Conservation (phyloP, 2,329 filamentous ascomycete species). For the Hirsutella minnesotensis region DNA sequence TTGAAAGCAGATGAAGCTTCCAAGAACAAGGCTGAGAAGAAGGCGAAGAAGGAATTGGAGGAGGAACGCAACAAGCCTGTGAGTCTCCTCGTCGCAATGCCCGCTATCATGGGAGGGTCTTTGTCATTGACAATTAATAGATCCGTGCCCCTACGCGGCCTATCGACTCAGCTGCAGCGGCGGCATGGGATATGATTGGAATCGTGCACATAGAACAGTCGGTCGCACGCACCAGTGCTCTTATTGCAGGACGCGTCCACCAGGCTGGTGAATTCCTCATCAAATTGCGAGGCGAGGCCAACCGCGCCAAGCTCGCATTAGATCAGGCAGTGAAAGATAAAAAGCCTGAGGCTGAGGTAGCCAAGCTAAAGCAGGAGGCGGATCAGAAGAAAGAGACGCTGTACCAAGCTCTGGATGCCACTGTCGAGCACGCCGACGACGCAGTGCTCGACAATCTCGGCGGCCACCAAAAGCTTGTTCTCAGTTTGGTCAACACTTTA, state of each 20-base stretch:
- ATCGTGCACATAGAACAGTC: constrained; percentile 34
- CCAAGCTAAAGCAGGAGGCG: constrained; percentile 27
- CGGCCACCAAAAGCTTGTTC: constrained; percentile 43
- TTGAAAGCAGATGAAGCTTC: constrained; percentile 32
- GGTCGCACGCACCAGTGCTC: constrained; percentile 22
- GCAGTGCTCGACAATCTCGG: constrained; percentile 46
- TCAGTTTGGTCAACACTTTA: constrained; percentile 40
- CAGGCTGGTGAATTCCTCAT: constrained; percentile 39
- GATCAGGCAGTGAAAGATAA: constrained; percentile 32
- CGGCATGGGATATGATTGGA: constrained; percentile 41
- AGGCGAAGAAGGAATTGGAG: constrained; percentile 29
- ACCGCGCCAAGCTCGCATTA: constrained; percentile 31
- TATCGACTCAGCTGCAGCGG: constrained; percentile 30
- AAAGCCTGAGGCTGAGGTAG: constrained; percentile 21
- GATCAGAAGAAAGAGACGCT: constrained; percentile 35
- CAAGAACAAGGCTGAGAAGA: constrained; percentile 33
- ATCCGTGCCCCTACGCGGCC: constrained; percentile 32
- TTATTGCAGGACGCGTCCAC: constrained; percentile 36
- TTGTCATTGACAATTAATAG: constrained; percentile 10
- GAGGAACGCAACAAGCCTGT: constrained; percentile 27
- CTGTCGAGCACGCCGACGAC: constrained; percentile 41
- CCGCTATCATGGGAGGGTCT: not conserved
- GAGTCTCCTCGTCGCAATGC: constrained; percentile 7
- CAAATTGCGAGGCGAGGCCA: constrained; percentile 34
- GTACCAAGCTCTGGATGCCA: constrained; percentile 39